A percentile compares a stretch with the other conserved stretches of the same genome.
phyloP scores from a whole-genome alignment of 164 flowering plant species.

The Paratinospora sagittata region DNA sequence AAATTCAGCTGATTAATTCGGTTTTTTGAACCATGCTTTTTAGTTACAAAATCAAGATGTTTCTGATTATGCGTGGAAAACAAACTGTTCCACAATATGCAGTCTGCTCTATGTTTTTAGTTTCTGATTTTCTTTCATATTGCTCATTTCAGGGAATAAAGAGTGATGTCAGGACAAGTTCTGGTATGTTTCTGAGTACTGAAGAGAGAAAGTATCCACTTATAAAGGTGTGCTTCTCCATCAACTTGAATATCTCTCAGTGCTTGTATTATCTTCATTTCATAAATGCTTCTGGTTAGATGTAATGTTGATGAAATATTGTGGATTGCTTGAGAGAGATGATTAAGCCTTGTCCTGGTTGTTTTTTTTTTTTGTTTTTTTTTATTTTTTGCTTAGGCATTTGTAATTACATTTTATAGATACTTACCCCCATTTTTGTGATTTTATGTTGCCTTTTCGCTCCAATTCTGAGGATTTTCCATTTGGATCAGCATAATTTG shows the following conservation, averaged over 20 bases:
- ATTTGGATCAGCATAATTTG: not conserved
- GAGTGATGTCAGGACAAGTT: slow-evolving; percentile 91
- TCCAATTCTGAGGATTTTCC: not conserved
- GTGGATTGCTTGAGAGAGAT: not conserved
- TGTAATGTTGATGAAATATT: too few relatives aligned
- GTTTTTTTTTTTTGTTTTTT: too few relatives aligned
- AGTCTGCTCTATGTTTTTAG: not conserved
- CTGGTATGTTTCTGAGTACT: slow-evolving; percentile 83
- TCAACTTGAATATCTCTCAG: not conserved
- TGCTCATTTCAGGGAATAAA: slow-evolving; percentile 55
- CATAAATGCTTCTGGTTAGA: not conserved
- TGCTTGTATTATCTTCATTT: not conserved
- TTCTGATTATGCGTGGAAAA: not conserved
- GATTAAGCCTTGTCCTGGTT: not conserved
- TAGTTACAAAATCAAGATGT: not conserved
- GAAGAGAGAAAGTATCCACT: slow-evolving; percentile 72
- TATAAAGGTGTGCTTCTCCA: slow-evolving; percentile 47
- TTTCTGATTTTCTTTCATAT: not conserved
- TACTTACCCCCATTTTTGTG: not conserved
- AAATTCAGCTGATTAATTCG: too few relatives aligned
- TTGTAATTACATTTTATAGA: not conserved
- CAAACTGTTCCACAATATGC: not conserved
- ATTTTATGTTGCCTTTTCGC: not conserved
- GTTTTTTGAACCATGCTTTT: too few relatives aligned
- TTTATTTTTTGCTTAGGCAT: not conserved